These are phyloP conservation scores for Ogataea polymorpha DNA, from an alignment of 805 yeast genomes.

Conservation along the genomic window DNA sequence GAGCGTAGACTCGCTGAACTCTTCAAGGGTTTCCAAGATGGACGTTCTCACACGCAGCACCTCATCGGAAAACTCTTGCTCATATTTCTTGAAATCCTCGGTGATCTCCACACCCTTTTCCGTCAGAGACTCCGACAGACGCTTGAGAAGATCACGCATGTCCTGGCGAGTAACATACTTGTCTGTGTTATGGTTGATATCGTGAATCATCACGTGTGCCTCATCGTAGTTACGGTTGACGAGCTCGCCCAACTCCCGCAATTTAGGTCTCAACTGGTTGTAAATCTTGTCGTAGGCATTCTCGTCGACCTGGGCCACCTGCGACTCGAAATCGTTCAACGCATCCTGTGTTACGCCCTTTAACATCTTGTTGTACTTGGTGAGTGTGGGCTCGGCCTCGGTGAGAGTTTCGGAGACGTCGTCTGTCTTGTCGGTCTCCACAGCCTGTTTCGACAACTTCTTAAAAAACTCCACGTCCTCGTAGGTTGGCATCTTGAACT, in stretches of 20 bases:
- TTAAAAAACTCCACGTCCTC: slow-evolving; percentile 25
- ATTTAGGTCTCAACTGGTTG: slow-evolving; percentile 32
- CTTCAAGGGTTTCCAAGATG: slow-evolving; percentile 66
- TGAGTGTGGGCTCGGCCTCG: slow-evolving; percentile 20
- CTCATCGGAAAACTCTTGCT: slow-evolving; percentile 33
- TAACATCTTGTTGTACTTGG: slow-evolving; percentile 32
- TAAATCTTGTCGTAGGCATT: slow-evolving; percentile 27
- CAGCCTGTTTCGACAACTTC: slow-evolving; percentile 14
- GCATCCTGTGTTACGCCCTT: slow-evolving; percentile 39
- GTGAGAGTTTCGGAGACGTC: slow-evolving; percentile 13
- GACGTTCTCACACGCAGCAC: slow-evolving; percentile 34
- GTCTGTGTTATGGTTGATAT: slow-evolving; percentile 24
- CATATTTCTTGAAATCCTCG: slow-evolving; percentile 28
- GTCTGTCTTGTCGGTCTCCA: slow-evolving; percentile 8
- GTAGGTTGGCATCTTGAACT: slow-evolving; percentile 28
- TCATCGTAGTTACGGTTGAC: slow-evolving; percentile 28
- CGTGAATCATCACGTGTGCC: slow-evolving; percentile 25
- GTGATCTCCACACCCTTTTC: slow-evolving; percentile 33
- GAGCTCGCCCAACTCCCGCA: slow-evolving; percentile 33
- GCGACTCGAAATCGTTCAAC: slow-evolving; percentile 35
- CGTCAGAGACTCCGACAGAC: slow-evolving; percentile 31
- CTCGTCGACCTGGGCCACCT: slow-evolving; percentile 32
- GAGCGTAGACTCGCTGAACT: slow-evolving; percentile 66
- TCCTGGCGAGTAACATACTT: slow-evolving; percentile 44
- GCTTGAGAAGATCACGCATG: slow-evolving; percentile 41